These are phyloP conservation scores for Turritis glabra DNA, from an alignment of 345 rosid genomes.

Conservation along the genomic window DNA sequence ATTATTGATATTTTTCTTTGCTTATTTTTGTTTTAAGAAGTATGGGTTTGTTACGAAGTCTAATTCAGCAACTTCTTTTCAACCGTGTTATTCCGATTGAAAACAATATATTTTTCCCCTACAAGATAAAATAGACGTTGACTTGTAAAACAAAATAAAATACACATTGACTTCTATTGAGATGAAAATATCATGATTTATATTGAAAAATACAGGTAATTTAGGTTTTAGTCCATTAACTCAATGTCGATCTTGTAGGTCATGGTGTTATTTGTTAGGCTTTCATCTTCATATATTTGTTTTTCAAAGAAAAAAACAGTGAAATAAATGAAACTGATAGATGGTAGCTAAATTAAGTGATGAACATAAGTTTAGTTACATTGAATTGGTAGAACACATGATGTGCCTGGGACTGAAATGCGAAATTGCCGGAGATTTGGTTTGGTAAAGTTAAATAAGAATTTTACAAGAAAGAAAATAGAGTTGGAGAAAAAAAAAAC, in stretches of 20 bases:
- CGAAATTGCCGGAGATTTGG: conserved; percentile 22
- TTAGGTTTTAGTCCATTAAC: neutral
- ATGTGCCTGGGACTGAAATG: conserved; percentile 33
- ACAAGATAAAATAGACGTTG: neutral
- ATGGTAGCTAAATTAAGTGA: conserved; percentile 20
- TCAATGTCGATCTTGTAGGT: conserved; percentile 11
- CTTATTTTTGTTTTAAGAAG: neutral
- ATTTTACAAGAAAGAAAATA: neutral
- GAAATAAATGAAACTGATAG: conserved; percentile 22
- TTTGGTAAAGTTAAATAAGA: conserved; percentile 4
- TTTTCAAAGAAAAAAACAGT: neutral
- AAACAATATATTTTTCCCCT: neutral
- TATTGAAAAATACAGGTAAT: neutral
- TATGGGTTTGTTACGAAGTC: conserved; percentile 19
- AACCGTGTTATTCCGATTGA: neutral
- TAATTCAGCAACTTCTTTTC: conserved; percentile 9
- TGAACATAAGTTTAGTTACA: conserved; percentile 23
- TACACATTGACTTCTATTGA: neutral
- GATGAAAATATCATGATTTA: neutral
- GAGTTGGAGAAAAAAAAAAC: too few species aligned
- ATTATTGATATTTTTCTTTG: neutral
- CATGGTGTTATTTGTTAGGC: conserved; percentile 3
- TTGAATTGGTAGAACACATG: conserved; percentile 31
- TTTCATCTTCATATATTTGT: conserved; percentile 12
- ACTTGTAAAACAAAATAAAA: neutral